A percentile compares a stretch with the other conserved stretches of the same genome.
These are phyloP conservation scores for Arthrobotrys musiformis DNA, from an alignment of 2,329 filamentous ascomycete genomes.

Conservation along the genomic window DNA sequence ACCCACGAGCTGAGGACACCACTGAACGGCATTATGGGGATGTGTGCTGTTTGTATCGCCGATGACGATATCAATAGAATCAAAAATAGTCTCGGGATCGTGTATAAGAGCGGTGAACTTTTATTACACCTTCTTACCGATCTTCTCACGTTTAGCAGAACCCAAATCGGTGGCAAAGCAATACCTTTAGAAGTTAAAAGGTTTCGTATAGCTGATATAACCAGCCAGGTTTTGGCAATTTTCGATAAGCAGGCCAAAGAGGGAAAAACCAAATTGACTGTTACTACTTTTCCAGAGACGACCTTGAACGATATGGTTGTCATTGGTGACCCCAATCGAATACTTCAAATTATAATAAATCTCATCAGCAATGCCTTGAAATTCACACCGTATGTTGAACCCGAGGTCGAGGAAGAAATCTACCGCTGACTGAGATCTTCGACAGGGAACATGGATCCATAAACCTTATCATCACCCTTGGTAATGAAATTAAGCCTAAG, in stretches of 20 bases:
- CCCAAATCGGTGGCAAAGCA: slow-evolving; percentile 78
- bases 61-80: slow-evolving; percentile 83
- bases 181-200: slow-evolving; percentile 84
- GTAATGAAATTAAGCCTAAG: slow-evolving; percentile 26
- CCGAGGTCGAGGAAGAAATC: neutral
- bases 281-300: slow-evolving; percentile 69
- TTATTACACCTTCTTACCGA: slow-evolving; percentile 88
- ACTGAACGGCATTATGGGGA: slow-evolving; percentile 92
- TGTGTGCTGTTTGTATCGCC: slow-evolving; percentile 92
- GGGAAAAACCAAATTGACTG: slow-evolving; percentile 76
- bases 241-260: slow-evolving; percentile 91
- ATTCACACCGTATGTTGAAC: slow-evolving; percentile 73
- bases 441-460: slow-evolving; percentile 34
- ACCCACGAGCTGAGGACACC: slow-evolving; percentile 90
- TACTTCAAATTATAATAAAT: slow-evolving; percentile 90
- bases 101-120: slow-evolving; percentile 88
- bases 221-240: slow-evolving; percentile 82
- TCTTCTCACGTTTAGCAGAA: slow-evolving; percentile 91
- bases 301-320: slow-evolving; percentile 82
- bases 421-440: neutral
- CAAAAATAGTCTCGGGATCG: slow-evolving; percentile 83
- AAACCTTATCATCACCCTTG: slow-evolving; percentile 38
- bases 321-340: slow-evolving; percentile 91
- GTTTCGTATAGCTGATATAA: slow-evolving; percentile 82
- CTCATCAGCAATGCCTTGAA: slow-evolving; percentile 91